Evolutionary conservation across 179 eudicot species (phyloP), one percentile per base, ranked within the genome.

Genomic region (Silene noctiflora): DNA sequence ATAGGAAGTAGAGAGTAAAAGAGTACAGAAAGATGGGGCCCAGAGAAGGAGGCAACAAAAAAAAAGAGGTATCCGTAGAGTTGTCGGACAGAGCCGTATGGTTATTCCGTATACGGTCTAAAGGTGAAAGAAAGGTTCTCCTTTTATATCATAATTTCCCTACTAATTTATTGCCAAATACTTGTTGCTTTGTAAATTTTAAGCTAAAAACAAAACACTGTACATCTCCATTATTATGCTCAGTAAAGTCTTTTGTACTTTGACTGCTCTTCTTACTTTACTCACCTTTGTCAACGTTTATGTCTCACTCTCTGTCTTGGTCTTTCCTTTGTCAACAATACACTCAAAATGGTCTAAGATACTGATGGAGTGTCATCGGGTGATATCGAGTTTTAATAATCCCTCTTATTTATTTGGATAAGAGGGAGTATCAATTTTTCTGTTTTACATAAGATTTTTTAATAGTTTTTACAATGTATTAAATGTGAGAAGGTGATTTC

Each of bases 51-150:
- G 62, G 80, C 76, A 76, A 64, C 81, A 77, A 33, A 63, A 68
- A 63, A 68, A 74, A 73, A 61, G 74, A 67, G 76, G 77, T 55
- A 64, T 82, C 80, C 76, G 79, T 81, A 84, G 67, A 27, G 63
- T 81, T 81, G 91, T 85, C 81, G 91, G 91, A 88, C 91, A 80
- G 17, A 62, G 86, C 88, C 90, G 88, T 83, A 85, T 83, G 72
- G 78, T 83, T 70, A 42, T 82, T 83, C 90, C 90, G 88, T 81
- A 83, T 85, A 85, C 90, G 86, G 88, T 79, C 80, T 51, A 51
- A 1, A 48, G 16, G 16, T 0, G n/a, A 31, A 31, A 31, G 35
- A 0, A 4, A 67, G 66, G 17, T 35, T 64, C 72, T 66, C 70
- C 25, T 63, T 73, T 79, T 44, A 21, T 60, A 51, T 58, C 44